Evolutionary conservation across 768 basidiomycete species (phyloP).

Genomic region (Jaapia argillacea): DNA sequence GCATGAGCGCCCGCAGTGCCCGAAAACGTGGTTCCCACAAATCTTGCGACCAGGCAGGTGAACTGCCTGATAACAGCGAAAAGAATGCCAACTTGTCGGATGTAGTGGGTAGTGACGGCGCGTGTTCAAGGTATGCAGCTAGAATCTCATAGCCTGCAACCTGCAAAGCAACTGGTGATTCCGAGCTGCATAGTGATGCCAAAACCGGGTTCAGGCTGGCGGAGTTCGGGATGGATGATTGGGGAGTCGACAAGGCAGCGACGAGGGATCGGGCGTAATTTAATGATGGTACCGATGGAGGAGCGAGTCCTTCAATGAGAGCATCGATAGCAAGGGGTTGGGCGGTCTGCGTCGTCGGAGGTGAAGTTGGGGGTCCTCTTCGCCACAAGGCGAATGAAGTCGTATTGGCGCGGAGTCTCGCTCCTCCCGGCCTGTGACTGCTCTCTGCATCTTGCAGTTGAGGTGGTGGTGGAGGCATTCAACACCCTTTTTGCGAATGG

Average conservation of each 20-base stretch:
- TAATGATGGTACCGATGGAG: conserved; percentile 57
- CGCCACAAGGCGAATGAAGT: not conserved
- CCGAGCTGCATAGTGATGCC: conserved; percentile 42
- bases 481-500: too few species aligned
- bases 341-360: conserved; percentile 17
- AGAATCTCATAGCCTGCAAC: conserved; percentile 66
- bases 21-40: conserved; percentile 64
- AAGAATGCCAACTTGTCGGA: conserved; percentile 57
- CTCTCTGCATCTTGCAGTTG: not conserved
- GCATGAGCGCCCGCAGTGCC: conserved; percentile 56
- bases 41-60: conserved; percentile 48
- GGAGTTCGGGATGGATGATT: conserved; percentile 41
- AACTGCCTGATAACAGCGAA: conserved; percentile 43
- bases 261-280: conserved; percentile 54
- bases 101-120: conserved; percentile 34
- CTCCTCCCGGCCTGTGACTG: not conserved
- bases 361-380: conserved; percentile 12
- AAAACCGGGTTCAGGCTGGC: conserved; percentile 51
- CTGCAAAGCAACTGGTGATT: conserved; percentile 48
- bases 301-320: conserved; percentile 33
- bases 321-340: conserved; percentile 31
- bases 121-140: conserved; percentile 58
- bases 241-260: conserved; percentile 33
- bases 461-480: too few species aligned
- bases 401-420: not conserved